phyloP scores from a whole-genome alignment of 208 protist species.

The Acanthamoeba polyphaga region DNA sequence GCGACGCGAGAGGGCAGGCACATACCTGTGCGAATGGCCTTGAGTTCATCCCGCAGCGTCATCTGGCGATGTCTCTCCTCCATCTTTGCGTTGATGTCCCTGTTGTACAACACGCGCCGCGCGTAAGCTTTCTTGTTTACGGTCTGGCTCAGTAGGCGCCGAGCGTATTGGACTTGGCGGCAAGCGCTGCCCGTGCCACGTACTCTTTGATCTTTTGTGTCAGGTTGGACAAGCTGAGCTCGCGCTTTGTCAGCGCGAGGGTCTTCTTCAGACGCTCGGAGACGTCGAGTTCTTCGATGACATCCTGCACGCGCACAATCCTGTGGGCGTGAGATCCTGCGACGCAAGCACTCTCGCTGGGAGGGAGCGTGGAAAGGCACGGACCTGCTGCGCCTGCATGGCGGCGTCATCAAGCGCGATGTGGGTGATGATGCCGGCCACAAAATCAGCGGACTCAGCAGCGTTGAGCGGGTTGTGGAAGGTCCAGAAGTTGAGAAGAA shows the following conservation, averaged over 20 bases:
- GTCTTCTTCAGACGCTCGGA: slow-evolving; percentile 42
- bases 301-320: neutral
- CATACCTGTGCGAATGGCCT: slow-evolving; percentile 42
- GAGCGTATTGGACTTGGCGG: no score
- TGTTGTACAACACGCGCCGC: neutral
- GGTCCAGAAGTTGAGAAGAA: slow-evolving; percentile 64
- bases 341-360: neutral
- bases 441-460: slow-evolving; percentile 41
- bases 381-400: slow-evolving; percentile 55
- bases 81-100: slow-evolving; percentile 54
- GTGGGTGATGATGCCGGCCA: slow-evolving; percentile 70
- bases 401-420: slow-evolving; percentile 52
- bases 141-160: neutral
- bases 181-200: neutral
- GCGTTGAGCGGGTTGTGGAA: slow-evolving; percentile 67
- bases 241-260: slow-evolving; percentile 12
- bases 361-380: neutral
- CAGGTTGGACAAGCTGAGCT: slow-evolving; percentile 54
- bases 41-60: slow-evolving; percentile 47
- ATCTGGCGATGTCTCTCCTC: slow-evolving; percentile 57
- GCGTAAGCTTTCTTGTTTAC: neutral
- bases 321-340: neutral
- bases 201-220: slow-evolving; percentile 62
- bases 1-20: no score
- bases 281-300: slow-evolving; percentile 58